Evolutionary conservation across 163 green algal genomes (phyloP), one percentile per base, ranked within the genome.

Genomic region (Dunaliella salina): DNA sequence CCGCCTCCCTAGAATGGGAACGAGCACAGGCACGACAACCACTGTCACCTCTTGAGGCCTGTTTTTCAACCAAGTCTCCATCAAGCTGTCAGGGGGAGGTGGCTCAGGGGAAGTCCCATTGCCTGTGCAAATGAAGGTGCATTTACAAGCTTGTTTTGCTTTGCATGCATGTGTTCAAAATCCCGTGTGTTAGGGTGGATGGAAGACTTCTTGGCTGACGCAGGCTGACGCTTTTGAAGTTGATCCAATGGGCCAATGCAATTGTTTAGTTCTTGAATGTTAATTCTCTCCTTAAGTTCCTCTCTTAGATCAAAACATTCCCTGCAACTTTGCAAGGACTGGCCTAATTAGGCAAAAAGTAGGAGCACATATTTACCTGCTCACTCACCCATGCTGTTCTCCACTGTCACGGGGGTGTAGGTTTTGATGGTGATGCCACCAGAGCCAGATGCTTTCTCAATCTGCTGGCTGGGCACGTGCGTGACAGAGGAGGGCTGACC

Each of bases 341-440:
- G n/a, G n/a, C n/a, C n/a, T n/a, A n/a, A n/a, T n/a, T 8, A 50
- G 40, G 40, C 40, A 50, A 8, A 50, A 8, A 50, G 8, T 15
- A 8, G 3, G 40, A 50, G 40, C 40, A 50, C n/a, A 50, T 3
- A 46, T 81, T 46, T 81, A 35, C 30, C 72, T 46, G 32, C n/a
- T 81, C 26, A 46, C 72, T 46, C 72, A 46, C 30, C 72, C 20
- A 35, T 25, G n/a, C 22, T 46, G n/a, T 81, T 46, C 72, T 81
- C 3, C 25, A 81, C 72, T 25, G 72, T 34, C n/a, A 46, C 72
- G 29, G 30, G n/a, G 25, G 72, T 34, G n/a, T 35, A 81, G 72
- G 72, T 81, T 35, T 81, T 35, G 30, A 81, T 81, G 72, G 32
- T 81, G 72, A 34, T 81, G 72, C 72, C n/a, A 3, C 72, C 72